Percentiles rank a stretch among this genome's conserved stretches.
Conservation (phyloP, 2,329 filamentous ascomycete genomes). For the Aspergillus sp. region DNA sequence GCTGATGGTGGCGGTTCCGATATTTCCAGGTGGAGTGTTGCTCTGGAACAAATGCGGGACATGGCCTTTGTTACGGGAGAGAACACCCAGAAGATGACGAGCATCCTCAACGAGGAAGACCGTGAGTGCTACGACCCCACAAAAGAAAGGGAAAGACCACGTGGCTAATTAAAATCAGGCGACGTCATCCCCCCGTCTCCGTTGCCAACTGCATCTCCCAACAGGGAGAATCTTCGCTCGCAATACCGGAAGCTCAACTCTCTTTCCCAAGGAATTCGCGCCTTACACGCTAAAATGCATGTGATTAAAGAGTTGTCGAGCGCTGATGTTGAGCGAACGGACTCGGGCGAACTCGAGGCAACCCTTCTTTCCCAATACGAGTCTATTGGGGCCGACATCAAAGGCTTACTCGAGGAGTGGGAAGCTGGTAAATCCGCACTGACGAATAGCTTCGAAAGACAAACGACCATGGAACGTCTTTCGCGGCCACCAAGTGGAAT, state of each 20-base stretch:
- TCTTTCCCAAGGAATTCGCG: conserved; percentile 84
- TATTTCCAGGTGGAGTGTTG: conserved; percentile 72
- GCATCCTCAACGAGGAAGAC: conserved; percentile 75
- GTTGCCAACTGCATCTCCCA: conserved; percentile 66
- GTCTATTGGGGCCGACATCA: conserved; percentile 84
- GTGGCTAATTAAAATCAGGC: conserved; percentile 22
- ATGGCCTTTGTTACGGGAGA: conserved; percentile 61
- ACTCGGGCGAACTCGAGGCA: conserved; percentile 67
- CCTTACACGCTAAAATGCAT: conserved; percentile 91
- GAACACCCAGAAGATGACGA: conserved; percentile 64
- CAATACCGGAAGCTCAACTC: conserved; percentile 86
- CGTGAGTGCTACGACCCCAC: conserved; percentile 49
- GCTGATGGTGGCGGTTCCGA: conserved; percentile 75
- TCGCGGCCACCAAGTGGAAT: conserved; percentile 51
- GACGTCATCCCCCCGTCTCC: conserved; percentile 50
- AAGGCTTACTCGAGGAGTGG: conserved; percentile 78
- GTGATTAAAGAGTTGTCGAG: conserved; percentile 87
- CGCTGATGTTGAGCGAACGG: conserved; percentile 70
- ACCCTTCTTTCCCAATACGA: conserved; percentile 88
- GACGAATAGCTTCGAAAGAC: conserved; percentile 75
- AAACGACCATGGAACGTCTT: conserved; percentile 61
- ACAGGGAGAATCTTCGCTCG: conserved; percentile 78
- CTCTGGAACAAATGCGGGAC: conserved; percentile 69
- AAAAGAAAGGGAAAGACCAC: background rate
- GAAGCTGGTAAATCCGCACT: conserved; percentile 82